Percentiles rank a stretch among this genome's conserved stretches.
Conservation (phyloP, 306 rosid species). For the Arachis hypogaea region DNA sequence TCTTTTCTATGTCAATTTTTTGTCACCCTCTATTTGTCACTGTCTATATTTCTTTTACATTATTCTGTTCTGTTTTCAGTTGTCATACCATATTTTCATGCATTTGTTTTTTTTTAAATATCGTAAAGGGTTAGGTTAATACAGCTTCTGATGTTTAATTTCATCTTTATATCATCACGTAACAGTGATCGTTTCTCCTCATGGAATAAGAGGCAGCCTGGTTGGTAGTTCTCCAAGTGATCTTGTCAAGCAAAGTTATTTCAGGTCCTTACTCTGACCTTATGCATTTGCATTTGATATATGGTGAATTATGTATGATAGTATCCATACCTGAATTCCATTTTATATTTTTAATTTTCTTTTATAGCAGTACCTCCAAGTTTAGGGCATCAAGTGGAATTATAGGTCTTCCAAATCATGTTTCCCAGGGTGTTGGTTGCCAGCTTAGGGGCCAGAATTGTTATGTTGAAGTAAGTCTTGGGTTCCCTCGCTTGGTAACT, state of each 20-base stretch:
- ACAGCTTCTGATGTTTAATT: conserved; percentile 37
- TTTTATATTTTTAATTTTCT: conserved; percentile 6
- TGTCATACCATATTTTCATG: conserved; percentile 31
- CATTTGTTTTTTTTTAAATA: conserved; percentile 21
- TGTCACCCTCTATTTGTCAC: conserved; percentile 25
- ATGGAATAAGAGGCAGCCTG: conserved; percentile 95
- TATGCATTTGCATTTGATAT: conserved; percentile 28
- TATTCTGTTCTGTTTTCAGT: conserved; percentile 22
- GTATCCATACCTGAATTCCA: conserved; percentile 31
- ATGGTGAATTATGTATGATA: background rate
- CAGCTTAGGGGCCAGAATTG: conserved; percentile 84
- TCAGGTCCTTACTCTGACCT: conserved; percentile 57
- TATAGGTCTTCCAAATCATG: conserved; percentile 76
- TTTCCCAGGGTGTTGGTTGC: conserved; percentile 83
- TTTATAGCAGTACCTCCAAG: conserved; percentile 69
- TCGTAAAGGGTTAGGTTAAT: conserved; percentile 32
- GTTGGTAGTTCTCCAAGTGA: conserved; percentile 93
- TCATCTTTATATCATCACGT: conserved; percentile 35
- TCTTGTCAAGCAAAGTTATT: conserved; percentile 84
- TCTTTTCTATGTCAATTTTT: conserved; percentile 19
- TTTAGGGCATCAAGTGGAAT: conserved; percentile 70
- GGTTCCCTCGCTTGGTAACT: conserved; percentile 67
- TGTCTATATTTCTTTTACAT: background rate
- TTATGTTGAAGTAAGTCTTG: conserved; percentile 89
- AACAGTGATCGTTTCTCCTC: conserved; percentile 94